Percentiles rank a stretch among this genome's conserved stretches.
Conservation (phyloP, 2,329 filamentous ascomycete genomes). For the Botryotinia convoluta region DNA sequence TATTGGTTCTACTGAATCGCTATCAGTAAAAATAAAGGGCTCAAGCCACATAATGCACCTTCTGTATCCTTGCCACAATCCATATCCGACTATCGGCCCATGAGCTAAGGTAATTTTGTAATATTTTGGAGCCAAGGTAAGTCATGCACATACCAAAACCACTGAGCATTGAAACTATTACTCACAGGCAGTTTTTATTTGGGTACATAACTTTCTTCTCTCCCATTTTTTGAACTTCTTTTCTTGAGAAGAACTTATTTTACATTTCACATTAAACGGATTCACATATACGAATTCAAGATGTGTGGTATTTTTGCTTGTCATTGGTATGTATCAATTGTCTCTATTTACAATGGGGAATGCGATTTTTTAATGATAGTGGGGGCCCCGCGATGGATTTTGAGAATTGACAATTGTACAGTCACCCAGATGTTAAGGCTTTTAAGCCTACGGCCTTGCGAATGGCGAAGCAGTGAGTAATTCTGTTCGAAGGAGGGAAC, state of each 20-base stretch:
- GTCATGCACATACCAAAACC: slow-evolving; percentile 6
- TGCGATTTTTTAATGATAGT: slow-evolving; percentile 10
- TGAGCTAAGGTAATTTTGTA: slow-evolving; percentile 10
- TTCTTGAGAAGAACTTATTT: not conserved
- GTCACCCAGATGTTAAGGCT: slow-evolving; percentile 73
- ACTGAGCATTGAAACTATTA: slow-evolving; percentile 9
- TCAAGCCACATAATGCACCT: not conserved
- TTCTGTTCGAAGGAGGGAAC: not conserved
- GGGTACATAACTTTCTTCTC: not conserved
- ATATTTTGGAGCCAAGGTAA: slow-evolving; percentile 1
- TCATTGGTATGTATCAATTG: slow-evolving; percentile 48
- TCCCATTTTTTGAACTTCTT: not conserved
- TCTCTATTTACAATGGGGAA: slow-evolving; percentile 1
- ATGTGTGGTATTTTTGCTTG: slow-evolving; percentile 70
- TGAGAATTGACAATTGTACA: slow-evolving; percentile 56
- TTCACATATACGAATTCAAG: slow-evolving; percentile 16
- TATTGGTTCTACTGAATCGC: not conserved
- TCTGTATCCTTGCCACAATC: not conserved
- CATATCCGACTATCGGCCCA: slow-evolving; percentile 13
- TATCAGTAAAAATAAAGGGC: not conserved
- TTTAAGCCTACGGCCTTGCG: slow-evolving; percentile 94
- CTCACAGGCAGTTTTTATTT: not conserved
- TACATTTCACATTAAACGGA: not conserved
- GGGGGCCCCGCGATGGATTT: slow-evolving; percentile 23
- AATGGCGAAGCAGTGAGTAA: slow-evolving; percentile 83